These are phyloP conservation scores for Paraglomus occultum DNA, from an alignment of 192 early-diverging fungal genomes.

Conservation along the genomic window DNA sequence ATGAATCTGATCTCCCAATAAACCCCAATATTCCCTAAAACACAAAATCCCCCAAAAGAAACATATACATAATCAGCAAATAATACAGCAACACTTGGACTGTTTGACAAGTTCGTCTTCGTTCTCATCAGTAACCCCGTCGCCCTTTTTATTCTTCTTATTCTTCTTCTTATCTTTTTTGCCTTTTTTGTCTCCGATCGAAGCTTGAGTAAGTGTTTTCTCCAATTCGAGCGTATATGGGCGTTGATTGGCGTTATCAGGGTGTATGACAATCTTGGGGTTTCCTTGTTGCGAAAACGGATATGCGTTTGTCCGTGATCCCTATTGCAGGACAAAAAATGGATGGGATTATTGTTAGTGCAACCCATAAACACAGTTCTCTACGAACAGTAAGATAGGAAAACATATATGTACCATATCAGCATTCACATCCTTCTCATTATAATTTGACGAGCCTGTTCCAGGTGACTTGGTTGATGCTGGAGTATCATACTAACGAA, in stretches of 20 bases:
- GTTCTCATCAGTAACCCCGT: not conserved
- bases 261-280: not conserved
- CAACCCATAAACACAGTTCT: not conserved
- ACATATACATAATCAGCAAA: conserved; percentile 17
- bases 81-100: conserved; percentile 21
- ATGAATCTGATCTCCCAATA: too few species aligned
- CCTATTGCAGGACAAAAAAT: not conserved
- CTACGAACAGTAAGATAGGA: not conserved
- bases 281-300: not conserved
- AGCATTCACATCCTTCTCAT: not conserved
- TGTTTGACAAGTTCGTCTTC: conserved; percentile 6
- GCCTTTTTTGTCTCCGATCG: not conserved
- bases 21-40: too few species aligned
- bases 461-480: too few species aligned
- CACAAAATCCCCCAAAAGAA: not conserved
- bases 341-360: not conserved
- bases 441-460: too few species aligned
- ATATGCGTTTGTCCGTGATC: too few species aligned
- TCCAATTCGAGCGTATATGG: conserved; percentile 2
- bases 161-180: conserved; percentile 4
- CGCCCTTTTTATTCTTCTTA: conserved; percentile 10
- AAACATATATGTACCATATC: not conserved
- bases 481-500: not conserved
- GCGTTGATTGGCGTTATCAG: not conserved
- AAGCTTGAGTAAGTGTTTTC: not conserved